Percentiles rank a stretch among this genome's conserved stretches.
Conservation (phyloP, 805 yeast species). For the Suhomyces emberorum region DNA sequence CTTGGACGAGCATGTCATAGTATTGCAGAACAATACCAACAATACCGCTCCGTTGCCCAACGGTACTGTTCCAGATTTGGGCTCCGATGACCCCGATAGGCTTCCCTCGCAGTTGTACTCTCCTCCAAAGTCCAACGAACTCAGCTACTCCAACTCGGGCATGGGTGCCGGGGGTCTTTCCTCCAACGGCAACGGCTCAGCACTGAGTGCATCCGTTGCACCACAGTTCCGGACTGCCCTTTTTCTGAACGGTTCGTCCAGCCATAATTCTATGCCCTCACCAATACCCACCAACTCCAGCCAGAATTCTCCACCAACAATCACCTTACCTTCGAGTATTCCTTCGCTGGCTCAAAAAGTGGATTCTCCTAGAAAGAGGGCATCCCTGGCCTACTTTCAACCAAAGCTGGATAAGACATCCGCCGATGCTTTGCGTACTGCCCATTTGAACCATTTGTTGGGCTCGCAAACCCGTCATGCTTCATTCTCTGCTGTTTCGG, state of each 20-base stretch:
- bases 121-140: slow-evolving; percentile 11
- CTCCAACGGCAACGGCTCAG: too few species aligned
- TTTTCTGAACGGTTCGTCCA: slow-evolving; percentile 7
- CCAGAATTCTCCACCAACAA: slow-evolving; percentile 25
- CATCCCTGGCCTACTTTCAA: neutral
- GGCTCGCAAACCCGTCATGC: slow-evolving; percentile 39
- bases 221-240: slow-evolving; percentile 15
- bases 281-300: slow-evolving; percentile 23
- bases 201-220: neutral
- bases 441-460: slow-evolving; percentile 4
- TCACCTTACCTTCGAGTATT: neutral
- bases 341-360: neutral
- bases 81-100: slow-evolving; percentile 4
- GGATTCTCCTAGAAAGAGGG: neutral
- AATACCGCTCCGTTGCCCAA: slow-evolving; percentile 48
- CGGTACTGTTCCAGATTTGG: slow-evolving; percentile 3
- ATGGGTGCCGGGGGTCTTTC: neutral
- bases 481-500: slow-evolving; percentile 64
- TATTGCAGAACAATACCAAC: slow-evolving; percentile 49
- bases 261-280: slow-evolving; percentile 18
- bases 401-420: neutral
- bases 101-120: slow-evolving; percentile 13
- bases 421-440: neutral
- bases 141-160: neutral
- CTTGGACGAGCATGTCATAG: slow-evolving; percentile 49